Evolutionary conservation across 257 asterid genomes (phyloP), one percentile per base, ranked within the genome.

Genomic region (Ocimum tenuiflorum): DNA sequence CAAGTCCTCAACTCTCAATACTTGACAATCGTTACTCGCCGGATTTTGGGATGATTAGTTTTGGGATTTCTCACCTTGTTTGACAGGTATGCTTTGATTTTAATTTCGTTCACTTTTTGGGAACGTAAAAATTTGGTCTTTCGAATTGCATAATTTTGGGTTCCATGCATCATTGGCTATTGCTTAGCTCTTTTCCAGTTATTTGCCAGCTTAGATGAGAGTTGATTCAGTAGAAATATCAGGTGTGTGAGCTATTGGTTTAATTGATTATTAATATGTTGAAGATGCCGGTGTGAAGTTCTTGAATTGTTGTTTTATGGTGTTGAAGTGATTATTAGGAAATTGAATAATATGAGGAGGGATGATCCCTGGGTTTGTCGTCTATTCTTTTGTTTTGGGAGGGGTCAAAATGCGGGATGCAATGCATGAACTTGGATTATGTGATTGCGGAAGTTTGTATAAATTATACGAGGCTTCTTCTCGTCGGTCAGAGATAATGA

Each of bases 41-140:
- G 63, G 63, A 23, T 49, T 39, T 55, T 31, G 59, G 63, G 77
- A 46, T 63, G 72, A 42, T 68, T 58, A 22, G 67, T 65, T 65
- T 52, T 38, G 15, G 76, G 74, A 54, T 72, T 72, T 39, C 52
- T 42, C 48, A 61, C 60, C 52, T 45, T 50, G 11, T 63, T 64
- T 66, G 62, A 33, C 78, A 70, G 83, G 86, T 78, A 78, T 58
- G 78, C 42, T 70, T 66, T 63, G 64, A 59, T 75, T 69, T 70
- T 64, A 69, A 24, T 60, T 45, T 41, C 39, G 50, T 61, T 18
- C 58, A 31, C 53, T 72, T 46, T n/a, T 54, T 48, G 43, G 71
- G 68, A 70, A 47, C 61, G 63, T 73, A 23, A 23, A 47, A 2
- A 39, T 20, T 2, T 11, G 13, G 9, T 19, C 7, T 63, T 55